These are phyloP conservation scores for Monosporascus sp. DNA, from an alignment of 2,329 filamentous ascomycete species.

Conservation along the genomic window DNA sequence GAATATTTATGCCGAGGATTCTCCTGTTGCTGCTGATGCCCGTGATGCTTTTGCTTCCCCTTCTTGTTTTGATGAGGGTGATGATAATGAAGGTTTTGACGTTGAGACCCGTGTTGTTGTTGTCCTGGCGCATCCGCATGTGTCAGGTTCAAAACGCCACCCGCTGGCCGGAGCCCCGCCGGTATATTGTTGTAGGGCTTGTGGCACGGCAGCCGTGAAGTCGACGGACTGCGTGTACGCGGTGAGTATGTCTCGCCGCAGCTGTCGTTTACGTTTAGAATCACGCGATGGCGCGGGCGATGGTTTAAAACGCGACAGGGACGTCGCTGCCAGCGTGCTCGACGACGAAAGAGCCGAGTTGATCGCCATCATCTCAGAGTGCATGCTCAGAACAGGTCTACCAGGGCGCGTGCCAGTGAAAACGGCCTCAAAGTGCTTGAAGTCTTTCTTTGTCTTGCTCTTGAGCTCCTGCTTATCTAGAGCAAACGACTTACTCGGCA, in stretches of 20 bases:
- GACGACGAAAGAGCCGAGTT: conserved; percentile 41
- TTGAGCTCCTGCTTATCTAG: conserved; percentile 31
- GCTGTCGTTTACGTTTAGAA: conserved; percentile 41
- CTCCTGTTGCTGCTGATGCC: conserved; percentile 1
- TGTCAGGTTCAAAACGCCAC: conserved; percentile 42
- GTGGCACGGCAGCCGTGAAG: conserved; percentile 22
- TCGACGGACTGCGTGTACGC: conserved; percentile 39
- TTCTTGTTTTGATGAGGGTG: conserved; percentile 9
- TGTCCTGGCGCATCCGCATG: conserved; percentile 31
- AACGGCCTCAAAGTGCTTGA: conserved; percentile 31
- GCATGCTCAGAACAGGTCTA: conserved; percentile 43
- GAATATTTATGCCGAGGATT: conserved; percentile 10
- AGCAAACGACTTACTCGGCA: conserved; percentile 28
- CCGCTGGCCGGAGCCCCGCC: conserved; percentile 33
- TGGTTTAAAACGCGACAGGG: conserved; percentile 42
- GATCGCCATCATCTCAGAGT: conserved; percentile 52
- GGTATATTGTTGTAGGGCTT: conserved; percentile 21
- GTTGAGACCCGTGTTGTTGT: conserved; percentile 7
- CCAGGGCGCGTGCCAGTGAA: conserved; percentile 30
- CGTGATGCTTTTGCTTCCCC: not conserved
- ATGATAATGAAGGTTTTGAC: conserved; percentile 16
- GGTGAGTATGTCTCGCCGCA: conserved; percentile 35
- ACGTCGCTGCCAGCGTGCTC: conserved; percentile 34
- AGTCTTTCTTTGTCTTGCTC: conserved; percentile 18
- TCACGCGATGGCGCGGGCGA: conserved; percentile 10